These are phyloP conservation scores for Pestalotiopsis sp. DNA, from an alignment of 2,329 filamentous ascomycete species.

Conservation along the genomic window DNA sequence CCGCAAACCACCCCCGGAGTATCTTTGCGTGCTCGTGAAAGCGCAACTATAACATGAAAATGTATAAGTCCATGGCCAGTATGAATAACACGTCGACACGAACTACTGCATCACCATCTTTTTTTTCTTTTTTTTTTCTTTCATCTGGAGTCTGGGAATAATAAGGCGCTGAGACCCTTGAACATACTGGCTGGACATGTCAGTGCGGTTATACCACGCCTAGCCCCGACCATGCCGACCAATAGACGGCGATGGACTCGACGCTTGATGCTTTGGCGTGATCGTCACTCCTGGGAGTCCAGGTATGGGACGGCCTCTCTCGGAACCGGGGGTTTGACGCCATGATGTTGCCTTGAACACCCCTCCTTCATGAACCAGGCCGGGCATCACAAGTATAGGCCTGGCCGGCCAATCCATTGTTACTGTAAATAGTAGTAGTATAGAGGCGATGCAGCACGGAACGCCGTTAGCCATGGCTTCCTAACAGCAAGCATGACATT, in stretches of 20 bases:
- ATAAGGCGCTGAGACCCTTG: background rate
- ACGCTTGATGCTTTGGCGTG: background rate
- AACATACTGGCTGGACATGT: background rate
- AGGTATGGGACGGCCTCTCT: background rate
- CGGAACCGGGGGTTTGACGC: background rate
- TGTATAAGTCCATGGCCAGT: background rate
- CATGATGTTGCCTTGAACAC: background rate
- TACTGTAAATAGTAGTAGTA: too few species aligned
- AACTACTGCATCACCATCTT: background rate
- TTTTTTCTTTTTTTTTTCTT: background rate
- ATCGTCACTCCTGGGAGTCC: conserved; percentile 5
- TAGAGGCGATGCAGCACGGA: too few species aligned
- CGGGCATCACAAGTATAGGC: too few species aligned
- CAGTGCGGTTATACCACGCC: background rate
- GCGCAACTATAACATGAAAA: background rate
- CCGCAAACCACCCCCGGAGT: too few species aligned
- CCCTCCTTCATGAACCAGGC: too few species aligned
- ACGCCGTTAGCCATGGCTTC: too few species aligned
- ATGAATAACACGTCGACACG: background rate
- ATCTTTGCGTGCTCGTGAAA: background rate
- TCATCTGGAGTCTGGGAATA: background rate
- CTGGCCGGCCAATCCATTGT: too few species aligned
- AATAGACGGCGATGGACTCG: background rate
- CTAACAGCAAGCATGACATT: too few species aligned
- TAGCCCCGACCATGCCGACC: background rate